Conservation (phyloP, 208 protist genomes). For the Acanthamoeba royreba region DNA sequence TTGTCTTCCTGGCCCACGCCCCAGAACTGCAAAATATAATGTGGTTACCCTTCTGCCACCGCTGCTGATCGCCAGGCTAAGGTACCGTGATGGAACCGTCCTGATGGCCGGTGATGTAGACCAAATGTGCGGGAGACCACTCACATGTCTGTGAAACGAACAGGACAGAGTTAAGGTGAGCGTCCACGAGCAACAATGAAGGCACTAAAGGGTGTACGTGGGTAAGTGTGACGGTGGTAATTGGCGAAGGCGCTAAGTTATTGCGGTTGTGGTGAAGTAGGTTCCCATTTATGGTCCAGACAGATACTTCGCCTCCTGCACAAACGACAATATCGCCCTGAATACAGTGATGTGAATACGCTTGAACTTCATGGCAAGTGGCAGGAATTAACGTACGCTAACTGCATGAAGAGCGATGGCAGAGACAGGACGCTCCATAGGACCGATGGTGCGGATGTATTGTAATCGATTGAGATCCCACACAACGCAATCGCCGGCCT, state of each 20-base stretch:
- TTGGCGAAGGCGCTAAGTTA: not conserved
- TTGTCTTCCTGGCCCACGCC: not conserved
- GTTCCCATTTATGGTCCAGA: constrained; percentile 8
- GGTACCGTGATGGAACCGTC: constrained; percentile 18
- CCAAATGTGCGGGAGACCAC: not conserved
- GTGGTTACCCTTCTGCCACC: not conserved
- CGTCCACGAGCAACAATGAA: not conserved
- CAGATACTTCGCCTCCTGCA: not conserved
- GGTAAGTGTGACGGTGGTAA: not conserved
- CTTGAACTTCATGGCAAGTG: not conserved
- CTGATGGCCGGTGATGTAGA: constrained; percentile 19
- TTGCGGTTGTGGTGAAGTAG: not conserved
- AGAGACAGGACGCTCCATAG: not conserved
- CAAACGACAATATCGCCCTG: constrained; percentile 5
- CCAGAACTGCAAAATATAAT: not conserved
- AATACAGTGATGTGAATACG: not conserved
- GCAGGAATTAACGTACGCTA: not conserved
- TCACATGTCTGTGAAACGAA: not conserved
- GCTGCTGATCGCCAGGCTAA: not conserved
- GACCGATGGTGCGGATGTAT: not conserved
- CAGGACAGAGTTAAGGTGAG: not conserved
- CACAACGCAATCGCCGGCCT: not conserved
- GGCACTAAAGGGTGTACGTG: not conserved
- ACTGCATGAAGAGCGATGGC: not conserved
- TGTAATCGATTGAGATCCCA: not conserved